Conservation (phyloP, 164 flowering plant genomes). For the Liriodendron chinense region DNA sequence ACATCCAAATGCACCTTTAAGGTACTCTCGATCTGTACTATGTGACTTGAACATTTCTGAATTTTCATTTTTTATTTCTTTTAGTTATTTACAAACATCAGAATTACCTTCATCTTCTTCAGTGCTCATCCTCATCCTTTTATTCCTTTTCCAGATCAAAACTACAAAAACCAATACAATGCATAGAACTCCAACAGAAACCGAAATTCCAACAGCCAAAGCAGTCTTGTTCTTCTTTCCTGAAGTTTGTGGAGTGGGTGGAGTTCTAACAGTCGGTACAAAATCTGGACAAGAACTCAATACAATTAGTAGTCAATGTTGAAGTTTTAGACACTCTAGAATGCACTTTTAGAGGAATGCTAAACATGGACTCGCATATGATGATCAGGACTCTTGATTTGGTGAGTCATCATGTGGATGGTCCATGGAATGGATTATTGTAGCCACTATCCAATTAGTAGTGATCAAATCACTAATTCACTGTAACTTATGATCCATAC, state of each 20-base stretch:
- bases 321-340: not conserved
- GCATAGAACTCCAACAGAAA: slow-evolving; percentile 38
- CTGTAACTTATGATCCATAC: no score
- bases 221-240: slow-evolving; percentile 42
- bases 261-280: not conserved
- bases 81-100: not conserved
- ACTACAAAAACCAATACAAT: slow-evolving; percentile 21
- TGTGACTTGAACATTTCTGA: not conserved
- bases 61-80: not conserved
- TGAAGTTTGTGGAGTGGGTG: no score
- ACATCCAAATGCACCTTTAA: not conserved
- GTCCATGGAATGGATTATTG: no score
- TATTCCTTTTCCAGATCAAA: slow-evolving; percentile 33
- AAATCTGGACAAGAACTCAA: slow-evolving; percentile 44
- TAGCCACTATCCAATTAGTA: no score
- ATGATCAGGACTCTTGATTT: no score
- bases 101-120: slow-evolving; percentile 53
- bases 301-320: not conserved
- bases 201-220: slow-evolving; percentile 49
- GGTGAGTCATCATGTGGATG: no score
- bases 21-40: not conserved
- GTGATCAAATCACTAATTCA: no score
- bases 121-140: slow-evolving; percentile 13
- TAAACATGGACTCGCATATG: no score
- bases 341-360: not conserved